Evolutionary conservation across 345 rosid genomes (phyloP).

Genomic region (Iberis pinnata): DNA sequence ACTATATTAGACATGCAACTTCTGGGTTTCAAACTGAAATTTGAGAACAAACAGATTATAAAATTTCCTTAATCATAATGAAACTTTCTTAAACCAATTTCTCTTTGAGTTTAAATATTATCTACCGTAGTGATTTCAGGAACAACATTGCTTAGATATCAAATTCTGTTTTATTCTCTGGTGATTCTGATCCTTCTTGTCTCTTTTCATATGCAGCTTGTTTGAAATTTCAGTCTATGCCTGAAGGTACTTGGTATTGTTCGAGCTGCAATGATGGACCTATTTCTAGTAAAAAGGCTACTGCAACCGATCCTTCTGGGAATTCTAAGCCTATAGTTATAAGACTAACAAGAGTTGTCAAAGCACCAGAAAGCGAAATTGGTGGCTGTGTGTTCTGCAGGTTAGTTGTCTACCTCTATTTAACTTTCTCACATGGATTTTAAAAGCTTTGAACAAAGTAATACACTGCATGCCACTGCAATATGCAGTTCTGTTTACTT

Average conservation of each 20-base stretch:
- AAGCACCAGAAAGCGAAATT: conserved; percentile 64
- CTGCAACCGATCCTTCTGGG: conserved; percentile 35
- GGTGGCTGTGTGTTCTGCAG: conserved; percentile 97
- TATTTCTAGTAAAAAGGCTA: conserved; percentile 36
- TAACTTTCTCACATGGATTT: not conserved
- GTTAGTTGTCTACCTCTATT: conserved; percentile 35
- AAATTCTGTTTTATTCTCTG: not conserved
- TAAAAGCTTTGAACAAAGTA: not conserved
- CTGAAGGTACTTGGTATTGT: conserved; percentile 78
- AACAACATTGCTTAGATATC: not conserved
- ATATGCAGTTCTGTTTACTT: not conserved
- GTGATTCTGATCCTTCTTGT: conserved; percentile 19
- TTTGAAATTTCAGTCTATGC: conserved; percentile 51
- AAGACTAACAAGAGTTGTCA: conserved; percentile 58
- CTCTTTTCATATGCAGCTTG: conserved; percentile 60
- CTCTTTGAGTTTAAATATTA: too few species aligned
- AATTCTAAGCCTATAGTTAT: conserved; percentile 47
- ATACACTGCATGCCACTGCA: conserved; percentile 5
- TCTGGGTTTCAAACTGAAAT: too few species aligned
- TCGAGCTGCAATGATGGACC: conserved; percentile 54
- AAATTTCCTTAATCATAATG: too few species aligned
- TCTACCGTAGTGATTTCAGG: not conserved
- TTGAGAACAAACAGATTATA: too few species aligned
- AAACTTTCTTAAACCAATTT: too few species aligned
- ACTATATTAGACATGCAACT: too few species aligned